Percentiles rank a stretch among this genome's conserved stretches.
Conservation (phyloP, 2,329 filamentous ascomycete species). For the Xylariaceae sp. region DNA sequence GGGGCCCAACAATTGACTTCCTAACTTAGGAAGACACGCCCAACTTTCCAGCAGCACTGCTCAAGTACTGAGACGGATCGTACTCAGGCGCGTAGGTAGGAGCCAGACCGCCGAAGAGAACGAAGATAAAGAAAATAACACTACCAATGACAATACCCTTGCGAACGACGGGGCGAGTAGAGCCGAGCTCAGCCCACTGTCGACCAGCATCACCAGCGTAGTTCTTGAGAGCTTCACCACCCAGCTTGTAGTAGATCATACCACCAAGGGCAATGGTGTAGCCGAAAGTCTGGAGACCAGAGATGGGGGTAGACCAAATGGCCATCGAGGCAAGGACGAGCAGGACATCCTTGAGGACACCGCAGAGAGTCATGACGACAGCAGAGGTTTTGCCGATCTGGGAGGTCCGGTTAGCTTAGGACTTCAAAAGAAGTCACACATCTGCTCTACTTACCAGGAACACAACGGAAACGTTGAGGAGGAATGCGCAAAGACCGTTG, state of each 20-base stretch:
- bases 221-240: slow-evolving; percentile 75
- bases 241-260: slow-evolving; percentile 83
- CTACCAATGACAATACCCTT: slow-evolving; percentile 67
- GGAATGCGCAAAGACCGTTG: slow-evolving; percentile 73
- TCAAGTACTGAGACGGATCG: slow-evolving; percentile 46
- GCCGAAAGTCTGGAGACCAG: slow-evolving; percentile 72
- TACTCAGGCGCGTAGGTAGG: slow-evolving; percentile 55
- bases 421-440: not conserved
- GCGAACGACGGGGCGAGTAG: slow-evolving; percentile 68
- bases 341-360: slow-evolving; percentile 83
- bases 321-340: slow-evolving; percentile 74
- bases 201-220: slow-evolving; percentile 67
- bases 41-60: slow-evolving; percentile 46
- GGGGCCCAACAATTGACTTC: not conserved
- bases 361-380: slow-evolving; percentile 78
- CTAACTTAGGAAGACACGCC: slow-evolving; percentile 32
- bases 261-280: slow-evolving; percentile 75
- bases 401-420: slow-evolving; percentile 27
- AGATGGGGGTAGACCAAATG: slow-evolving; percentile 73
- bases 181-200: slow-evolving; percentile 82
- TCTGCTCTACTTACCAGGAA: slow-evolving; percentile 62
- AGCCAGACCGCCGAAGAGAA: slow-evolving; percentile 63
- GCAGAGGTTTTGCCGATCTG: slow-evolving; percentile 86
- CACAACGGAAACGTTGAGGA: slow-evolving; percentile 79
- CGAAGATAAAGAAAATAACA: slow-evolving; percentile 59